Conservation (phyloP, 768 basidiomycete genomes). For the Russula sp. region DNA sequence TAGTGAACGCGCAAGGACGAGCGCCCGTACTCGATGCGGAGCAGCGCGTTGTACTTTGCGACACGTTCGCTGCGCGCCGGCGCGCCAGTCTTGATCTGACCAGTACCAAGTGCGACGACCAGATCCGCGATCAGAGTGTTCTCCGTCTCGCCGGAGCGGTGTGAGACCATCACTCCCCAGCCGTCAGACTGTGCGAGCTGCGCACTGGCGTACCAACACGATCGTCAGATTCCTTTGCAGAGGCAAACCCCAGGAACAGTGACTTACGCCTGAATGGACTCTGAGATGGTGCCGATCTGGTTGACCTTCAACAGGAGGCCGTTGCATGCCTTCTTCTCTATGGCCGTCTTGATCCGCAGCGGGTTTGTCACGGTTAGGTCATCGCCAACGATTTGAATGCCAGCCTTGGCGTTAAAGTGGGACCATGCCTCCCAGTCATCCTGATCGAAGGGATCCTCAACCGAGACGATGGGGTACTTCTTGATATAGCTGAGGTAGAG, state of each 20-base stretch:
- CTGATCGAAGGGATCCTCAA: conserved; percentile 99
- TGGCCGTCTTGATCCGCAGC: conserved; percentile 93
- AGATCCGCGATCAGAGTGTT: conserved; percentile 96
- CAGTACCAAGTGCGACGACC: conserved; percentile 83
- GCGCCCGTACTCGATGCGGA: conserved; percentile 80
- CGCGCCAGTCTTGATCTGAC: conserved; percentile 98
- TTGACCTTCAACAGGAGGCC: conserved; percentile 98
- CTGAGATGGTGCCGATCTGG: conserved; percentile 98
- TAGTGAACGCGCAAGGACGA: too few species aligned
- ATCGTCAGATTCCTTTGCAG: background rate
- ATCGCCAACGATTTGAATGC: conserved; percentile 90
- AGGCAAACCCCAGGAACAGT: background rate
- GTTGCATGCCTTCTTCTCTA: conserved; percentile 99
- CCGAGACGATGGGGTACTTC: conserved; percentile 93
- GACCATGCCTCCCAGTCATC: conserved; percentile 99
- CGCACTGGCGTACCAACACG: conserved; percentile 44
- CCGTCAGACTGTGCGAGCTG: conserved; percentile 93
- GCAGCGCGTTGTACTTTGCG: conserved; percentile 84
- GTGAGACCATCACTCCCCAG: conserved; percentile 99
- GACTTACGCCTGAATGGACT: conserved; percentile 95
- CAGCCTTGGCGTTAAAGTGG: conserved; percentile 73
- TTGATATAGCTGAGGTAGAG: conserved; percentile 80
- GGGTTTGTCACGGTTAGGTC: conserved; percentile 99
- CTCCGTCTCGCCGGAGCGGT: conserved; percentile 98
- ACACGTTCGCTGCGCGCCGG: conserved; percentile 95